Percentiles rank a stretch among this genome's conserved stretches.
Conservation (phyloP, 805 yeast species). For the Blastobotrys chiropterorum region DNA sequence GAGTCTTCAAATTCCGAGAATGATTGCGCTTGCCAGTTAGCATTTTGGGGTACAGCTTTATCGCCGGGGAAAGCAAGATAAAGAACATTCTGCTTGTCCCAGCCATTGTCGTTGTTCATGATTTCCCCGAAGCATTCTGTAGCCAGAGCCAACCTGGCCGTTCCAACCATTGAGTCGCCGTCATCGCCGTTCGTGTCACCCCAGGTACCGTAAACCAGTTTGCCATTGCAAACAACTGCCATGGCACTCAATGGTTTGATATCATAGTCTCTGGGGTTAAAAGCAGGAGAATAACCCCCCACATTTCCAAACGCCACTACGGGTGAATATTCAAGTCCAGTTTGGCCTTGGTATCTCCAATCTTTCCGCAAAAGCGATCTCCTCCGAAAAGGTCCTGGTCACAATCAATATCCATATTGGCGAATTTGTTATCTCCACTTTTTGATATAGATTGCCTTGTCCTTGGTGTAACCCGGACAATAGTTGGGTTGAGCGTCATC, state of each 20-base stretch:
- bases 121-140: constrained; percentile 6
- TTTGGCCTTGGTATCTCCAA: not conserved
- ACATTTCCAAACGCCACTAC: constrained; percentile 6
- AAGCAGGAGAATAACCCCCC: constrained; percentile 1
- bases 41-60: constrained; percentile 5
- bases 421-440: no score
- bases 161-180: constrained; percentile 2
- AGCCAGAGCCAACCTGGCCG: constrained; percentile 4
- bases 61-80: constrained; percentile 6
- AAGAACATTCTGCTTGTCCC: constrained; percentile 1
- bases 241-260: constrained; percentile 3
- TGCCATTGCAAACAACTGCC: constrained; percentile 4
- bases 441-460: no score
- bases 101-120: constrained; percentile 3
- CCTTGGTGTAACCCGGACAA: no score
- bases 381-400: not conserved
- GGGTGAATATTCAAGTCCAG: constrained; percentile 3
- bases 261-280: constrained; percentile 3
- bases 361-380: not conserved
- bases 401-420: constrained; percentile 8
- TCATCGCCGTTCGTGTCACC: constrained; percentile 7
- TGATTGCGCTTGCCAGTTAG: constrained; percentile 6
- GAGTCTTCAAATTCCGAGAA: constrained; percentile 5
- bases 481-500: no score
- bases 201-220: constrained; percentile 6